Evolutionary conservation across 208 protist species (phyloP).

Genomic region (Perkinsela sp.): DNA sequence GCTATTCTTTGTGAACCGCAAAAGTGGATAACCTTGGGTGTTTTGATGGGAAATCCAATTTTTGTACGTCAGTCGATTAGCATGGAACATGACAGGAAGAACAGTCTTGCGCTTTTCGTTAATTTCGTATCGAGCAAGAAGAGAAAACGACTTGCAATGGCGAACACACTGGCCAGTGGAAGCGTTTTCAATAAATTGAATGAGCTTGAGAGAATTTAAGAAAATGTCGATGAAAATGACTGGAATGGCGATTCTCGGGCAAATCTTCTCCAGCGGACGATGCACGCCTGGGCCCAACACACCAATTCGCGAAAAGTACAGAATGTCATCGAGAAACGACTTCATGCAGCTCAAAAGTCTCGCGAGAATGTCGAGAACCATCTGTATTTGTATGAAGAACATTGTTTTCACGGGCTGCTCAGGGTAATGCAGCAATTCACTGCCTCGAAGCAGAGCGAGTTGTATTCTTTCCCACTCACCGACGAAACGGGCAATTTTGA

Average conservation of each 20-base stretch:
- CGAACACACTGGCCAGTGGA: neutral
- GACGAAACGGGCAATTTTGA: slow-evolving; percentile 51
- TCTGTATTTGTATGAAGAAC: slow-evolving; percentile 61
- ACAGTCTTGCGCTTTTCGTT: neutral
- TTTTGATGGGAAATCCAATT: neutral
- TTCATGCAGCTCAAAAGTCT: slow-evolving; percentile 38
- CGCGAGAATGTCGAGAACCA: slow-evolving; percentile 52
- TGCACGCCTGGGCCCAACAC: slow-evolving; percentile 54
- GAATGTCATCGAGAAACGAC: slow-evolving; percentile 49
- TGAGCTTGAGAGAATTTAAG: slow-evolving; percentile 45
- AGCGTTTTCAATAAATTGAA: slow-evolving; percentile 33
- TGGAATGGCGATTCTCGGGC: slow-evolving; percentile 27
- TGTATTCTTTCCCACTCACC: slow-evolving; percentile 60
- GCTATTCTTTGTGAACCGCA: neutral
- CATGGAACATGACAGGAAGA: neutral
- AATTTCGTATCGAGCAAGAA: neutral
- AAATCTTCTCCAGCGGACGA: slow-evolving; percentile 29
- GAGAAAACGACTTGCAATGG: neutral
- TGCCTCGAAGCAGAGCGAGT: slow-evolving; percentile 46
- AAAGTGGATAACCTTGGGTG: neutral
- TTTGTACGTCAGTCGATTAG: neutral
- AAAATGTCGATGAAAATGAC: slow-evolving; percentile 51
- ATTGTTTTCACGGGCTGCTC: slow-evolving; percentile 33
- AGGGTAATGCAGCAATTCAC: slow-evolving; percentile 49
- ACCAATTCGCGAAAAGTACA: slow-evolving; percentile 50